Conservation (phyloP, 768 basidiomycete species). For the Saitozyma podzolica region DNA sequence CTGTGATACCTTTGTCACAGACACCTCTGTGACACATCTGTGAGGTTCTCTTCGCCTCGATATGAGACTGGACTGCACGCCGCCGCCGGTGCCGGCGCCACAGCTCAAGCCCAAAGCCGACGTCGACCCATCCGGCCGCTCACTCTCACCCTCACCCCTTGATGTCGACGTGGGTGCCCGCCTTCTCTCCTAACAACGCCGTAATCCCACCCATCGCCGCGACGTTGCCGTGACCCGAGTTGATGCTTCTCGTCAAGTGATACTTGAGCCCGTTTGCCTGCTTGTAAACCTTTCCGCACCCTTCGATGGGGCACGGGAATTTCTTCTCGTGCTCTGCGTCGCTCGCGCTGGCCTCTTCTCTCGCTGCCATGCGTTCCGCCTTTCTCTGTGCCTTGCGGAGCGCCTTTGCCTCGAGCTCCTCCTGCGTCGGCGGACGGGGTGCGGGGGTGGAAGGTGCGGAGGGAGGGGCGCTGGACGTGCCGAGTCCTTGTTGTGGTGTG, state of each 20-base stretch:
- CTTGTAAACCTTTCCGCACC: slow-evolving; percentile 51
- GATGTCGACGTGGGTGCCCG: not conserved
- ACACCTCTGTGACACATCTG: no score
- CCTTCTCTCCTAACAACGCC: slow-evolving; percentile 19
- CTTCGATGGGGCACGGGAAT: slow-evolving; percentile 51
- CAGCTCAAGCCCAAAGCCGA: no score
- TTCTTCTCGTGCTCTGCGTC: slow-evolving; percentile 44
- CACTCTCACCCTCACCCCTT: no score
- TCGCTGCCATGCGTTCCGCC: slow-evolving; percentile 39
- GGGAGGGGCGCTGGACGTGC: no score
- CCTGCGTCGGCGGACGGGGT: slow-evolving; percentile 2
- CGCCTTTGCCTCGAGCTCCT: slow-evolving; percentile 18
- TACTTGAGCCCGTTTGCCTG: slow-evolving; percentile 53
- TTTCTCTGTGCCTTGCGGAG: slow-evolving; percentile 38
- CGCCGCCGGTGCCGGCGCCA: no score
- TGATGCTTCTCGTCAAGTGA: slow-evolving; percentile 50
- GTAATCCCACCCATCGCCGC: slow-evolving; percentile 40
- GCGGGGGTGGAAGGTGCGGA: no score
- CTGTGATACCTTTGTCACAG: no score
- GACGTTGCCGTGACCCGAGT: slow-evolving; percentile 49
- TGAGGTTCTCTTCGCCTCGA: no score
- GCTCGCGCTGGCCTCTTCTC: slow-evolving; percentile 38
- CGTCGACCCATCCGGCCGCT: no score
- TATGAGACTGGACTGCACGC: not conserved
- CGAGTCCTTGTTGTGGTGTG: no score